Evolutionary conservation across 257 asterid genomes (phyloP), one percentile per base, ranked within the genome.

Genomic region (Nicotiana knightiana): DNA sequence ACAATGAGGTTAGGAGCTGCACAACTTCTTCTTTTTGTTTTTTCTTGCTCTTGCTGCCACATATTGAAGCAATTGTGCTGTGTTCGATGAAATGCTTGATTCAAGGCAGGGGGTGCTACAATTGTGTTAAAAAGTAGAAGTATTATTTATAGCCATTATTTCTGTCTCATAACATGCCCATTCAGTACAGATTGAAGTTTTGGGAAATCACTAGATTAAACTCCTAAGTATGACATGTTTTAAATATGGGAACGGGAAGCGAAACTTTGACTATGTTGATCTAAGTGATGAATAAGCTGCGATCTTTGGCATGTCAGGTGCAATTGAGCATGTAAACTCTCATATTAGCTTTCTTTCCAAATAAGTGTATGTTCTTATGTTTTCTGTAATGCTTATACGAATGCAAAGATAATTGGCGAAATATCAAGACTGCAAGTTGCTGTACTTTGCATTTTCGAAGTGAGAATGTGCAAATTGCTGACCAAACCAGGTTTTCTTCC

Each of bases 1-100:
- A 91, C 51, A 91, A 89, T 46, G 98, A 93, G 94, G 98, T 94
- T 79, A 82, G 92, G 46, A 78, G 28, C 63, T 32, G 15, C 17
- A 28, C 67, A 59, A 3, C 24, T 12, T 62, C 18, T 37, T 84
- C 65, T 61, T 26, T 79, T 51, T 65, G 21, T 21, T 43, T 33
- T 51, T 3, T 16, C 77, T 65, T 75, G 63, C 51, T 75, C 17
- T 75, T 75, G 80, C 46, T 51, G 63, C 26, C 61, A 16, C 80
- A 51, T 16, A 75, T 3, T 15, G 15, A 75, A 51, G 3, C 6
- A 2, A 8, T 4, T 0, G 13, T 33, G 24, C 28, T 16, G 39
- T 64, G 39, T 28, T 26, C 13, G 16, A 63, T 11, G 10, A 66
- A 67, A 51, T 17, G 75, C 53, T 67, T 67, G 28, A 33, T 33